phyloP scores from a whole-genome alignment of 2,329 filamentous ascomycete species.

The Eurotiales sp. region DNA sequence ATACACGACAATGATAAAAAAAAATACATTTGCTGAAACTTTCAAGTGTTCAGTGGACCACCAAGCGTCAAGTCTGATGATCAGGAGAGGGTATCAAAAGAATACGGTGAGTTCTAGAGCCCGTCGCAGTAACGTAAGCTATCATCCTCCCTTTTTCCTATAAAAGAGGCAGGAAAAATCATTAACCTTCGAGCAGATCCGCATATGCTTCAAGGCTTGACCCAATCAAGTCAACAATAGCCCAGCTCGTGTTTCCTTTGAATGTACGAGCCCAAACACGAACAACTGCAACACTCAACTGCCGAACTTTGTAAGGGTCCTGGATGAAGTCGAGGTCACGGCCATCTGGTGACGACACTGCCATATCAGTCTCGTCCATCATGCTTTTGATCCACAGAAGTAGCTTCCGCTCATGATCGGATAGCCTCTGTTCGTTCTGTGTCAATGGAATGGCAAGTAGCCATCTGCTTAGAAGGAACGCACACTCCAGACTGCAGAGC shows the following conservation, averaged over 20 bases:
- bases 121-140: no score
- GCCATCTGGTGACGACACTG: conserved; percentile 34
- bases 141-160: background rate
- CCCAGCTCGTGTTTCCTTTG: conserved; percentile 47
- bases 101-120: background rate
- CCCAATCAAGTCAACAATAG: conserved; percentile 46
- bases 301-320: conserved; percentile 40
- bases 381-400: conserved; percentile 48
- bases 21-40: conserved; percentile 3
- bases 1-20: background rate
- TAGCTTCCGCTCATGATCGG: conserved; percentile 46
- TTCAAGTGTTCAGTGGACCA: background rate
- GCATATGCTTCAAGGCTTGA: conserved; percentile 46
- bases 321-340: conserved; percentile 42
- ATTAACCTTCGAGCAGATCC: conserved; percentile 39
- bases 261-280: conserved; percentile 47
- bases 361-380: conserved; percentile 49
- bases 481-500: conserved; percentile 52
- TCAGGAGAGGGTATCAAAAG: conserved; percentile 4
- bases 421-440: conserved; percentile 40
- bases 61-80: background rate
- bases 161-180: conserved; percentile 2
- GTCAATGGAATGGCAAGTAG: conserved; percentile 42
- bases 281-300: conserved; percentile 47
- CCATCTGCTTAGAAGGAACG: conserved; percentile 47